These are phyloP conservation scores for Lophium mytilinum DNA, from an alignment of 495 filamentous ascomycete species.

Conservation along the genomic window DNA sequence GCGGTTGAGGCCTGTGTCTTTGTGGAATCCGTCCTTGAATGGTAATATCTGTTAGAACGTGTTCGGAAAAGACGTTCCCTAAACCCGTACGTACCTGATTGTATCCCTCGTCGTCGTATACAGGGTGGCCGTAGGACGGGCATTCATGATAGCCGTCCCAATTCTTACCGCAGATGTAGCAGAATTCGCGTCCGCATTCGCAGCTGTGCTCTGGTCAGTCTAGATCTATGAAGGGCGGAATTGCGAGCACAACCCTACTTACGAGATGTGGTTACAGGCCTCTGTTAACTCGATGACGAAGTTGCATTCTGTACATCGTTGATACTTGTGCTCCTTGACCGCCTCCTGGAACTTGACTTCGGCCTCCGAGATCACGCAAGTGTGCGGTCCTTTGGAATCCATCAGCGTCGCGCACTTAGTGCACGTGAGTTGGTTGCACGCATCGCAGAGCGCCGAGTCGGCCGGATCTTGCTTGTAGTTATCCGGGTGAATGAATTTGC, in stretches of 20 bases:
- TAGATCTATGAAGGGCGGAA: neutral
- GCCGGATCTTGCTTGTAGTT: conserved; percentile 1
- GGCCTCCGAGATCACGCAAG: conserved; percentile 8
- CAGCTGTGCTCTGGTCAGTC: conserved; percentile 7
- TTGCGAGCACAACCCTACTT: neutral
- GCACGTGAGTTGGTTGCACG: conserved; percentile 3
- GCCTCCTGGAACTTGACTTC: conserved; percentile 13
- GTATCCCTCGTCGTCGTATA: conserved; percentile 21
- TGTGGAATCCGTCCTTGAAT: conserved; percentile 23
- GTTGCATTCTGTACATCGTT: conserved; percentile 15
- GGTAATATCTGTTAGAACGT: too few species aligned
- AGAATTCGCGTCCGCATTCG: conserved; percentile 19
- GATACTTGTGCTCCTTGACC: conserved; percentile 12
- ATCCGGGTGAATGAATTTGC: conserved; percentile 10
- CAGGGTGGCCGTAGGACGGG: conserved; percentile 17
- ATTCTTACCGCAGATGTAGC: conserved; percentile 20
- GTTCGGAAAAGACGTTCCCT: too few species aligned
- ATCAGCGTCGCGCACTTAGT: conserved; percentile 6
- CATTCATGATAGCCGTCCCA: conserved; percentile 20
- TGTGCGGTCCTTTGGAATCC: neutral
- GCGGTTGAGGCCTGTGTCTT: conserved; percentile 18
- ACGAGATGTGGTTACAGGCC: conserved; percentile 23
- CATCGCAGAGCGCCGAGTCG: conserved; percentile 6
- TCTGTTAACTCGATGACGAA: conserved; percentile 15
- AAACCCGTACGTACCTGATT: too few species aligned